Evolutionary conservation across 2,329 filamentous ascomycete species (phyloP), one percentile per base, ranked within the genome.

Genomic region (Cladosporium sp.): DNA sequence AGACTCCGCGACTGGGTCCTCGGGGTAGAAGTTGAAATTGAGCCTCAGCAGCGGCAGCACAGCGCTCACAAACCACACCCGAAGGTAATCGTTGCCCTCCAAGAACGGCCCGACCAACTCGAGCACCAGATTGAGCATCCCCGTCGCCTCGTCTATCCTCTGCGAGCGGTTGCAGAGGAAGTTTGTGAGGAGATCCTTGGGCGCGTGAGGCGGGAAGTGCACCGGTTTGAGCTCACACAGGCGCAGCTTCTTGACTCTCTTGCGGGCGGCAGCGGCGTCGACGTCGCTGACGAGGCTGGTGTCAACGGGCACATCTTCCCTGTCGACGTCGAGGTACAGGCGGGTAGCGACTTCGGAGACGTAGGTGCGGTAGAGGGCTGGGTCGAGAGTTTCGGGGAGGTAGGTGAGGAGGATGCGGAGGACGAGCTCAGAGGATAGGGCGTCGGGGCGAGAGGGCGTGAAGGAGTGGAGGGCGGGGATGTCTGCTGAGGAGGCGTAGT

Each of bases 321-420:
- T 74, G 71, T 80, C 76, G 49, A 67, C 64, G 46, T 77, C 73
- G 31, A 80, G 76, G 49, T 85, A 79, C 23, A 83, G 77, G 61
- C 80, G 81, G 5, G 79, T 79, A 49, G 80, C 82, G 67, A 93
- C 78, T 62, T 87, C 83, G 70, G 84, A 78, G 21, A 93, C 73
- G 61, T 91, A 85, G 16, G 80, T 80, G 21, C 86, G 80, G 74
- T 93, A 93, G 55, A 81, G 75, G n/a, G 78, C 78, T 5, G 91
- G 87, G 5, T 85, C 85, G 5, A 87, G 74, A 52, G 85, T 89
- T 77, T 94, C 91, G 29, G 92, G 92, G 0, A 96, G 83, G 74
- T 89, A 91, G 23, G 89, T 91, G 55, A 96, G 83, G 26, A 96
- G 79, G 62, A 95, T 88, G 53, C 89, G 88, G 66, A 95, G 82